Percentiles rank a stretch among this genome's conserved stretches.
phyloP scores from a whole-genome alignment of 176 grass and related monocot genomes.

The Oryza glaberrima region DNA sequence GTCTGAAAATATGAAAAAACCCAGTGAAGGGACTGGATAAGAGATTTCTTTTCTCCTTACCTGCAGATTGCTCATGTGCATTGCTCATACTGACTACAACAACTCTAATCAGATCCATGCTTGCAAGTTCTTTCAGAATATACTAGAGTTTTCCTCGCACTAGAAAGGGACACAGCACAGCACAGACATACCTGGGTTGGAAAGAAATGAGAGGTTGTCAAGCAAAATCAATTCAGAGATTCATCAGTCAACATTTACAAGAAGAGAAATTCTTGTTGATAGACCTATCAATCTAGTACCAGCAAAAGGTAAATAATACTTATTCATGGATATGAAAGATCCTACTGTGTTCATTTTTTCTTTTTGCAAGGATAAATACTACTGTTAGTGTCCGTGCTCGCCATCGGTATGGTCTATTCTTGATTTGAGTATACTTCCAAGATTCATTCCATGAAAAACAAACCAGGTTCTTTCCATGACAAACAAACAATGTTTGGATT shows the following conservation, averaged over 20 bases:
- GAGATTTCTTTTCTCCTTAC: slow-evolving; percentile 22
- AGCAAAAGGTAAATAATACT: neutral
- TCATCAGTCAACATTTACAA: neutral
- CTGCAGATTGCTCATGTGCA: slow-evolving; percentile 51
- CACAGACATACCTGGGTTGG: slow-evolving; percentile 13
- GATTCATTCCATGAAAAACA: neutral
- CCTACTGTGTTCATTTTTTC: too few species aligned
- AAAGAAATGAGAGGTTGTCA: slow-evolving; percentile 14
- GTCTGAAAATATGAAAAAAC: slow-evolving; percentile 23
- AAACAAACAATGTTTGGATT: slow-evolving; percentile 7
- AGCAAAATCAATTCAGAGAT: neutral
- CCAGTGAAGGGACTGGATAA: slow-evolving; percentile 25
- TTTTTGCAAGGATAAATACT: too few species aligned
- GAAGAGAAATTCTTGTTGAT: slow-evolving; percentile 21
- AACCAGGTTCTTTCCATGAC: neutral
- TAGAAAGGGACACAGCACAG: slow-evolving; percentile 17
- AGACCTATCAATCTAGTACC: neutral
- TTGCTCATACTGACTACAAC: slow-evolving; percentile 34
- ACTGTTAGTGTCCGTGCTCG: neutral
- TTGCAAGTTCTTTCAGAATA: slow-evolving; percentile 29
- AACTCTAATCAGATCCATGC: slow-evolving; percentile 53
- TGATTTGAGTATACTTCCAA: neutral
- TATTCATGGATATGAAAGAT: neutral
- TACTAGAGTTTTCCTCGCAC: slow-evolving; percentile 33
- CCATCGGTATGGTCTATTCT: neutral